Evolutionary conservation across 1,284 basidiomycete genomes (phyloP).

Genomic region (Trichosporon sp.): DNA sequence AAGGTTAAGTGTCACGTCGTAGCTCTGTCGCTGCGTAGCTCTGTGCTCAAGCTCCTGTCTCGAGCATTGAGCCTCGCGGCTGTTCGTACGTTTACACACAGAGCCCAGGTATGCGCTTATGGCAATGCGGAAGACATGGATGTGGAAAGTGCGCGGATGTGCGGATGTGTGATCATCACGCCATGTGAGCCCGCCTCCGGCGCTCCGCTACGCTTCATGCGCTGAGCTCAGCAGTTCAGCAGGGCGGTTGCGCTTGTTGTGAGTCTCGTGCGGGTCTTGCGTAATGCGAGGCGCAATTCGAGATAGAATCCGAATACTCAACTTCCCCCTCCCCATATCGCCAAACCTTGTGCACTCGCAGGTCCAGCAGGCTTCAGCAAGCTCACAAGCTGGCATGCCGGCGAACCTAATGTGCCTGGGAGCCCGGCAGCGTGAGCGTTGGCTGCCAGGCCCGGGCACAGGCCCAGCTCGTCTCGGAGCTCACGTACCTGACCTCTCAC

Average conservation of each 20-base stretch:
- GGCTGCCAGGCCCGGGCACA: no score
- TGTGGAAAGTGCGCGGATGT: background rate
- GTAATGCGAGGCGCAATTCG: background rate
- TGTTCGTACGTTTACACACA: background rate
- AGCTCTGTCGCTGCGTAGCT: background rate
- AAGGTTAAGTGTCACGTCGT: background rate
- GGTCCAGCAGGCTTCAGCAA: no score
- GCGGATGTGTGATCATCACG: background rate
- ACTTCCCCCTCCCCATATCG: background rate
- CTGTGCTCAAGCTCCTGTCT: background rate
- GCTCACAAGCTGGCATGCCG: background rate
- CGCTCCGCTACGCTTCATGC: no score
- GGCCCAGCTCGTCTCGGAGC: no score
- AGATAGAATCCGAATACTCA: background rate
- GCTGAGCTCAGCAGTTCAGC: background rate
- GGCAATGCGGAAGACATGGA: background rate
- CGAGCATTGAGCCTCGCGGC: background rate
- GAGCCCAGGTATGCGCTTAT: no score
- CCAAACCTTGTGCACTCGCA: no score
- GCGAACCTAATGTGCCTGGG: background rate
- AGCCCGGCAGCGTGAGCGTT: background rate
- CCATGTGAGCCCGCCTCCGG: background rate
- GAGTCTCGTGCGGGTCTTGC: background rate
- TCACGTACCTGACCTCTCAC: background rate
- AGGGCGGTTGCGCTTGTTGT: background rate